phyloP scores from a whole-genome alignment of 2,329 filamentous ascomycete species.

The Cladosporium sphaerospermum region DNA sequence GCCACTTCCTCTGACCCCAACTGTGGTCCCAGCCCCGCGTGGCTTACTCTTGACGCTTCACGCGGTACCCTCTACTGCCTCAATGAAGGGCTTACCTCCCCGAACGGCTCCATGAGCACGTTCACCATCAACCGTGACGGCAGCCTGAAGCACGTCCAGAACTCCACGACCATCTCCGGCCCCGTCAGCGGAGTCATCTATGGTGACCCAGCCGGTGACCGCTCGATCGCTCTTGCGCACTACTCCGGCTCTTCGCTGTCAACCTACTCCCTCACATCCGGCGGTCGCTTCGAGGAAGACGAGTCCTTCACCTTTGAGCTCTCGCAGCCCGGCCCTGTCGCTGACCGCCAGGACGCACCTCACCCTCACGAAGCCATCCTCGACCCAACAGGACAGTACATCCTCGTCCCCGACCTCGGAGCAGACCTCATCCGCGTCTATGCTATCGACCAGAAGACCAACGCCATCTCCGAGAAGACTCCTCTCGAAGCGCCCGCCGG shows the following conservation, averaged over 20 bases:
- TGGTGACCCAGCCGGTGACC: constrained; percentile 29
- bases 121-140: constrained; percentile 35
- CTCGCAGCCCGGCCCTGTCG: constrained; percentile 23
- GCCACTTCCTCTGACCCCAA: constrained; percentile 39
- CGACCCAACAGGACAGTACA: constrained; percentile 34
- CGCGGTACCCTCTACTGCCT: constrained; percentile 52
- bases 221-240: constrained; percentile 37
- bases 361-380: constrained; percentile 32
- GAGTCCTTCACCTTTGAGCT: constrained; percentile 28
- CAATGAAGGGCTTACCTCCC: constrained; percentile 48
- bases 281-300: constrained; percentile 37
- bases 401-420: constrained; percentile 34
- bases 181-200: constrained; percentile 39
- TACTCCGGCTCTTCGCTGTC: constrained; percentile 36
- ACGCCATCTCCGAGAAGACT: constrained; percentile 21
- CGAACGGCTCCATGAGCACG: constrained; percentile 46
- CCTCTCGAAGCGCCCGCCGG: constrained; percentile 25
- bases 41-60: constrained; percentile 52
- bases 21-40: constrained; percentile 53
- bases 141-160: constrained; percentile 31
- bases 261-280: constrained; percentile 45
- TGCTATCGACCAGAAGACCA: constrained; percentile 21
- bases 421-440: constrained; percentile 33
- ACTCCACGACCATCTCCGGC: constrained; percentile 31
- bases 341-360: constrained; percentile 29